A percentile compares a stretch with the other conserved stretches of the same genome.
Evolutionary conservation across 306 rosid species (phyloP).

Genomic region (Citrullus colocynthis): DNA sequence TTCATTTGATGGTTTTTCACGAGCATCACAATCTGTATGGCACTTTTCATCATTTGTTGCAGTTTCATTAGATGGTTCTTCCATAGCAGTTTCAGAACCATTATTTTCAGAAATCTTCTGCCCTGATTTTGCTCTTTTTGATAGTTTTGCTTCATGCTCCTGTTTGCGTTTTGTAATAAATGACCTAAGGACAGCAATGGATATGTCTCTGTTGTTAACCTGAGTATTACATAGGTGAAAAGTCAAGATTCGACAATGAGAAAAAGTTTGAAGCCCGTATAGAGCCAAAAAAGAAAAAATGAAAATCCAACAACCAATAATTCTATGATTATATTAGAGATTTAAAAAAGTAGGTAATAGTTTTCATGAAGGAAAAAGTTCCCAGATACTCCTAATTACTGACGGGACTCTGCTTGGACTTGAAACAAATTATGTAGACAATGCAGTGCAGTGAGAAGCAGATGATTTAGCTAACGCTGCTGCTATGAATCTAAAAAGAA

Average conservation of each 20-base stretch:
- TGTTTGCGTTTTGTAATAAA: constrained; percentile 53
- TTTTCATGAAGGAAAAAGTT: background rate
- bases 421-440: background rate
- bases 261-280: background rate
- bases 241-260: constrained; percentile 1
- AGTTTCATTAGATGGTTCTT: constrained; percentile 30
- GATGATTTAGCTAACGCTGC: background rate
- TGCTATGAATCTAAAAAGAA: too few relatives aligned
- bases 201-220: constrained; percentile 94
- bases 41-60: constrained; percentile 20
- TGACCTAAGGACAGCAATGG: constrained; percentile 85
- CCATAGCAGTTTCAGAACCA: constrained; percentile 30
- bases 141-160: constrained; percentile 51
- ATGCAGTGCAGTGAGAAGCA: background rate
- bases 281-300: background rate
- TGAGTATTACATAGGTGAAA: constrained; percentile 21
- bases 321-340: background rate
- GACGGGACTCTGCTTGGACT: background rate
- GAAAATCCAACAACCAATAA: background rate
- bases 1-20: constrained; percentile 32
- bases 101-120: constrained; percentile 30
- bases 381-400: background rate
- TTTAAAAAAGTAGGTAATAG: background rate
- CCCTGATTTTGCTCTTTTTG: constrained; percentile 38
- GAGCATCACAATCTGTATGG: constrained; percentile 37